These are phyloP conservation scores for Marasmius fiardii DNA, from an alignment of 1,284 basidiomycete species.

Conservation along the genomic window DNA sequence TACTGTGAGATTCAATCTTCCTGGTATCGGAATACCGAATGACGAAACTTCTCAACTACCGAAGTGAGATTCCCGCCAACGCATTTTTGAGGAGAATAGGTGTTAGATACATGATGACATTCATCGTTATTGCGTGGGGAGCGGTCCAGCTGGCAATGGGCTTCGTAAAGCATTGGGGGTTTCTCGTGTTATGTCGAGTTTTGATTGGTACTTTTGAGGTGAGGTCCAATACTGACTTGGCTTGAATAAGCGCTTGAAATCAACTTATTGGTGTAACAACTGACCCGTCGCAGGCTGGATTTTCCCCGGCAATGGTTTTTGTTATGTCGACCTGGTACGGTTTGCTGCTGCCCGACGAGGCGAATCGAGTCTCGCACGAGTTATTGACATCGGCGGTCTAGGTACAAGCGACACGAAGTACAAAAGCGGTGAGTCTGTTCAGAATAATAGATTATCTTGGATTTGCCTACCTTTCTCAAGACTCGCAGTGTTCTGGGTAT, in stretches of 20 bases:
- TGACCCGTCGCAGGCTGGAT: slow-evolving; percentile 10
- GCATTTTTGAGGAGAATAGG: slow-evolving; percentile 34
- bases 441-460: too few species aligned
- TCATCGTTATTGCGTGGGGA: slow-evolving; percentile 35
- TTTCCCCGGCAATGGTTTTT: slow-evolving; percentile 17
- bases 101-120: slow-evolving; percentile 36
- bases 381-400: neutral
- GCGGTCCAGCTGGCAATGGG: slow-evolving; percentile 26
- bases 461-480: too few species aligned
- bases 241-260: too few species aligned
- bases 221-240: too few species aligned
- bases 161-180: slow-evolving; percentile 21
- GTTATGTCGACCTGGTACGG: slow-evolving; percentile 16
- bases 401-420: slow-evolving; percentile 15
- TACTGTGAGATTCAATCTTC: slow-evolving; percentile 22
- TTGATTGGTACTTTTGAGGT: slow-evolving; percentile 26
- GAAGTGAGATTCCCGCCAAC: slow-evolving; percentile 38
- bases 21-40: neutral
- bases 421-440: slow-evolving; percentile 7
- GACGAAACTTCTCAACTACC: neutral
- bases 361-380: neutral
- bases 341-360: neutral
- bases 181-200: slow-evolving; percentile 20
- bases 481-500: slow-evolving; percentile 14
- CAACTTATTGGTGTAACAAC: neutral